Evolutionary conservation across 2,329 filamentous ascomycete species (phyloP).

Genomic region (Karstenula rhodostoma): DNA sequence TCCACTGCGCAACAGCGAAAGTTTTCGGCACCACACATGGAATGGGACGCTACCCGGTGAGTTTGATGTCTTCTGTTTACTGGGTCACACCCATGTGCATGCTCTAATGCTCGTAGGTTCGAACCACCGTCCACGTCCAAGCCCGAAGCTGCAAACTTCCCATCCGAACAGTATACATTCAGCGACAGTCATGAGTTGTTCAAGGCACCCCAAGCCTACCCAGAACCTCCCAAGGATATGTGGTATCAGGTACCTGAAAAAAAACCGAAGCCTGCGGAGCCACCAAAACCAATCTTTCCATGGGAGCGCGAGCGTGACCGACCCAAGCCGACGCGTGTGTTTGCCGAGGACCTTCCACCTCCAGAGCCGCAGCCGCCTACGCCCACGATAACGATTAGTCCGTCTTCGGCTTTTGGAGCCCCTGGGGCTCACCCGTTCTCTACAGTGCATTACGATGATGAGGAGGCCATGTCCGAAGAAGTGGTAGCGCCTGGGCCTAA

Average conservation of each 20-base stretch:
- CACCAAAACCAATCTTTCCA: conserved; percentile 79
- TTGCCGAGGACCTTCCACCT: conserved; percentile 62
- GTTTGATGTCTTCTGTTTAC: conserved; percentile 26
- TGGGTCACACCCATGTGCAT: background rate
- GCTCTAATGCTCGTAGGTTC: conserved; percentile 34
- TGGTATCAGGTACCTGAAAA: conserved; percentile 79
- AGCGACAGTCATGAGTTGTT: conserved; percentile 79
- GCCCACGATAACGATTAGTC: background rate
- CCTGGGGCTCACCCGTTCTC: conserved; percentile 38
- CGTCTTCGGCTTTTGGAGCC: conserved; percentile 42
- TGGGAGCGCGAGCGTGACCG: conserved; percentile 79
- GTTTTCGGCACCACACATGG: conserved; percentile 65
- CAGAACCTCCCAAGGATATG: conserved; percentile 86
- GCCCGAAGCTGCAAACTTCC: conserved; percentile 87
- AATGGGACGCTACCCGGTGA: conserved; percentile 70
- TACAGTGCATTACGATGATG: conserved; percentile 40
- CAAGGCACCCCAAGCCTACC: conserved; percentile 77
- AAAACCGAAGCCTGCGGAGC: conserved; percentile 65
- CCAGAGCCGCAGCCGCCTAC: conserved; percentile 52
- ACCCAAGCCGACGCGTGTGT: conserved; percentile 70
- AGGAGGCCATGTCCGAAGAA: conserved; percentile 19
- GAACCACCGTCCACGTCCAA: conserved; percentile 69
- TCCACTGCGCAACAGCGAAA: conserved; percentile 57
- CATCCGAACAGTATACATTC: conserved; percentile 81
- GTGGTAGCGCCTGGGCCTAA: conserved; percentile 22